Evolutionary conservation across 2,329 filamentous ascomycete species (phyloP).

Genomic region (Talaromyces pinophilus): DNA sequence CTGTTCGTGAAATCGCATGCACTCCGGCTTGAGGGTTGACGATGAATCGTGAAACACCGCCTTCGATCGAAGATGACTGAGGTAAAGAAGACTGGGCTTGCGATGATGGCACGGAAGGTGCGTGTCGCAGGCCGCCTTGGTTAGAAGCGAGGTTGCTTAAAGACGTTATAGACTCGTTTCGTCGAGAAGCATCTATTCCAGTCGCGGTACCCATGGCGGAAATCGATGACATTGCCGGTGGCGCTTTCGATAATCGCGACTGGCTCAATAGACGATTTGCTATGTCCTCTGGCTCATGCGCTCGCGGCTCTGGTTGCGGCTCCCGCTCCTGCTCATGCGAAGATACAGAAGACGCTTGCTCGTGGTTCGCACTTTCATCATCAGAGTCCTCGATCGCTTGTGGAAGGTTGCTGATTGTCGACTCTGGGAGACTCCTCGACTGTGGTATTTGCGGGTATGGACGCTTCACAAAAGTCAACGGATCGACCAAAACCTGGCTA

Average conservation of each 20-base stretch:
- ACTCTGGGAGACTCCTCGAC: slow-evolving; percentile 43
- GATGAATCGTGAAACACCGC: slow-evolving; percentile 50
- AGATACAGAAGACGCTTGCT: slow-evolving; percentile 25
- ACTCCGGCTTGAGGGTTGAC: slow-evolving; percentile 35
- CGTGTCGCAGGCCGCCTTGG: slow-evolving; percentile 36
- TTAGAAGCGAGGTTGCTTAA: slow-evolving; percentile 39
- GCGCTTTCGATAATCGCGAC: slow-evolving; percentile 46
- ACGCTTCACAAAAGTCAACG: slow-evolving; percentile 45
- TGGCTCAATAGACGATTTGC: slow-evolving; percentile 41
- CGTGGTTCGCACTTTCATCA: slow-evolving; percentile 27
- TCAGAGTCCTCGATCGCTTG: slow-evolving; percentile 27
- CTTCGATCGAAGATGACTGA: slow-evolving; percentile 52
- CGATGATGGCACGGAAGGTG: slow-evolving; percentile 33
- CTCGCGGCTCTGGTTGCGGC: slow-evolving; percentile 27
- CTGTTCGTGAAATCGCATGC: slow-evolving; percentile 39
- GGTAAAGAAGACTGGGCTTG: slow-evolving; percentile 34
- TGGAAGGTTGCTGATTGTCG: slow-evolving; percentile 37
- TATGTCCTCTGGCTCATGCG: slow-evolving; percentile 40
- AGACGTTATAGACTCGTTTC: slow-evolving; percentile 40
- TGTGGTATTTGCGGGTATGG: slow-evolving; percentile 42
- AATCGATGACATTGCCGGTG: slow-evolving; percentile 52
- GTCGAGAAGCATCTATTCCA: slow-evolving; percentile 37
- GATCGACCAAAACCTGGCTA: slow-evolving; percentile 39
- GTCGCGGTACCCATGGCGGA: slow-evolving; percentile 47
- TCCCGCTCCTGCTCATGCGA: slow-evolving; percentile 27